These are phyloP conservation scores for Coleophoma cylindrospora DNA, from an alignment of 2,329 filamentous ascomycete species.

Conservation along the genomic window DNA sequence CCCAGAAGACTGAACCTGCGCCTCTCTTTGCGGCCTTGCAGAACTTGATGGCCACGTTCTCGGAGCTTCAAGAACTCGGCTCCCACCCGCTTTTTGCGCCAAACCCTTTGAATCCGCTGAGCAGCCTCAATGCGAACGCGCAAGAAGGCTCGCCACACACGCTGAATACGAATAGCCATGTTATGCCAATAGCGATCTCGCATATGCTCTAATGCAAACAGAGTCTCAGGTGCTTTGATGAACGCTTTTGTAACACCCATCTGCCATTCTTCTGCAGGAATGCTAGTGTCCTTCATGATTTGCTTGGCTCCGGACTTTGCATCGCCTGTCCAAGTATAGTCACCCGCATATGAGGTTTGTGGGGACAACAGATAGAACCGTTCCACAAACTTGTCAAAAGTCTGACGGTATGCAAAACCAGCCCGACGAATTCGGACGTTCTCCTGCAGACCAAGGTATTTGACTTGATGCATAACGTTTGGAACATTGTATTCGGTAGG, in stretches of 20 bases:
- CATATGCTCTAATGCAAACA: slow-evolving; percentile 97
- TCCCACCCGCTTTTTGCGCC: slow-evolving; percentile 87
- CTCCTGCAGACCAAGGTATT: slow-evolving; percentile 98
- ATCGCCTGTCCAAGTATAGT: slow-evolving; percentile 93
- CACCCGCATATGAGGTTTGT: slow-evolving; percentile 91
- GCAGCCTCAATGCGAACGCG: slow-evolving; percentile 90
- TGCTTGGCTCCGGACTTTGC: slow-evolving; percentile 83
- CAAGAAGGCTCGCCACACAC: slow-evolving; percentile 94
- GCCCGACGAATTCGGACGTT: slow-evolving; percentile 96
- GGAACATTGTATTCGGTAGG: slow-evolving; percentile 84
- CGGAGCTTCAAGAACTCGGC: slow-evolving; percentile 84
- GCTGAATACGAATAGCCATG: slow-evolving; percentile 96
- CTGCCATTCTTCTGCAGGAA: slow-evolving; percentile 92
- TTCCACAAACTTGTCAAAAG: slow-evolving; percentile 97
- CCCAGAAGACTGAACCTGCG: slow-evolving; percentile 87
- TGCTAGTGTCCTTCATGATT: slow-evolving; percentile 94
- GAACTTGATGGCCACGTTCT: slow-evolving; percentile 78
- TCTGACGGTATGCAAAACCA: slow-evolving; percentile 94
- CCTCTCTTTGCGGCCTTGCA: slow-evolving; percentile 84
- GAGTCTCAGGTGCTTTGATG: slow-evolving; percentile 94
- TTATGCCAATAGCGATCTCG: slow-evolving; percentile 98
- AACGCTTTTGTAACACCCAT: slow-evolving; percentile 97
- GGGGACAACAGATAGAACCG: slow-evolving; percentile 94
- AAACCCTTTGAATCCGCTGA: slow-evolving; percentile 90
- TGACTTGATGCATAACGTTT: slow-evolving; percentile 97